Evolutionary conservation across 2,329 filamentous ascomycete species (phyloP), one percentile per base, ranked within the genome.

Genomic region (Remersonia thermophila): DNA sequence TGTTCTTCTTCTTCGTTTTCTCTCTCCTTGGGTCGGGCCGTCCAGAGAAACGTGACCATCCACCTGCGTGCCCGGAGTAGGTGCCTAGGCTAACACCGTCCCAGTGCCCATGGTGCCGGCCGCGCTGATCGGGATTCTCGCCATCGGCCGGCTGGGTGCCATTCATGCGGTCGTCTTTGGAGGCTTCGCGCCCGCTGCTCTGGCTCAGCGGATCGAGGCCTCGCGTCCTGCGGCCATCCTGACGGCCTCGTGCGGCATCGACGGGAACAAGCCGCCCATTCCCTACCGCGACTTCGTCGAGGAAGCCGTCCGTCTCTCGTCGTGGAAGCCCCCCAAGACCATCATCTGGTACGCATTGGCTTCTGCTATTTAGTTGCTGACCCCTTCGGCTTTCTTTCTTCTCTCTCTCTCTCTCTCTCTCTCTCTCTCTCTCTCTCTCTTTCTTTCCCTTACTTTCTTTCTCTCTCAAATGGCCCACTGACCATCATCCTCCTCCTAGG

Each of bases 91-190:
- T 43, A 15, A 33, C 15, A 14, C 27, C 17, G 25, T n/a, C 12
- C 16, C 44, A 84, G 80, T 95, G 87, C 87, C 87, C 37, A 95
- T 95, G 87, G 84, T 95, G 30, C 87, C 89, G 1, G 79, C 84
- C 0, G 83, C 86, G 2, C 56, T 94, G n/a, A 76, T 93, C 43
- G 87, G 82, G 8, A 85, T 91, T 45, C 73, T 95, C 3, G 86
- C 89, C 16, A 73, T 82, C 40, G 77, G 77, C 42, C 75, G 86
- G 8, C 66, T 95, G 1, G 89, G 87, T 9, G 89, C 86, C 12
- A 76, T 95, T 35, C 89, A 96, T 54, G 78, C 83, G 3, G 84
- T 93, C 4, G 89, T 96, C 3, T 95, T 95, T 57, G 89, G 89
- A 29, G 87, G 89, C 0, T 96, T 96, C 55, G 85, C 84, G 0